phyloP scores from a whole-genome alignment of 352 stramenopile species.

The Phytophthora pseudosyringae region DNA sequence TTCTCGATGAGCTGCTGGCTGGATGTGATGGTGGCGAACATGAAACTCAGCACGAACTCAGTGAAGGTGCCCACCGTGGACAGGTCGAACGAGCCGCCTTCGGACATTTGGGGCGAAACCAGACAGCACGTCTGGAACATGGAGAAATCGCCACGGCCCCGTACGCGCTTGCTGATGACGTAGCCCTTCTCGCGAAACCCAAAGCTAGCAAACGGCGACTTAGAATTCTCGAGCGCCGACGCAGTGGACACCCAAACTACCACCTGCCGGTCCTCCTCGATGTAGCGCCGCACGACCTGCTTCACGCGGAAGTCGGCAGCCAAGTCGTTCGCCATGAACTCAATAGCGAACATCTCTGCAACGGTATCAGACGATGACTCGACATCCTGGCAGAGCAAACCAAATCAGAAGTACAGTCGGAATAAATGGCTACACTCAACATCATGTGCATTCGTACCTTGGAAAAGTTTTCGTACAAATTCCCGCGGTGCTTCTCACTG shows the following conservation, averaged over 20 bases:
- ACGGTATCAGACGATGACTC: constrained; percentile 46
- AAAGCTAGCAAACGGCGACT: constrained; percentile 39
- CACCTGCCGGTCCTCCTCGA: constrained; percentile 41
- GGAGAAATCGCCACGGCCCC: constrained; percentile 31
- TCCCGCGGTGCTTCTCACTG: constrained; percentile 50
- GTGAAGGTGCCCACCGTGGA: constrained; percentile 39
- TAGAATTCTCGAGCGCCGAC: constrained; percentile 46
- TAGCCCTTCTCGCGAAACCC: constrained; percentile 52
- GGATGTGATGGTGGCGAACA: constrained; percentile 40
- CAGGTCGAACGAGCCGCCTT: constrained; percentile 32
- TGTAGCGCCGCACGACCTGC: constrained; percentile 45
- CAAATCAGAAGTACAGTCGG: constrained; percentile 7
- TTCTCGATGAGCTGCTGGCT: constrained; percentile 49
- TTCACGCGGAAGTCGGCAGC: constrained; percentile 43
- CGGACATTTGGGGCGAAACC: constrained; percentile 40
- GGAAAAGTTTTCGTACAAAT: constrained; percentile 47
- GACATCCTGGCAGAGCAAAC: constrained; percentile 27
- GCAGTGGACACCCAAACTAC: constrained; percentile 49
- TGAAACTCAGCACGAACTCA: constrained; percentile 46
- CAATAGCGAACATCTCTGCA: constrained; percentile 44
- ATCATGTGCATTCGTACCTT: constrained; percentile 28
- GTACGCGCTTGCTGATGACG: constrained; percentile 44
- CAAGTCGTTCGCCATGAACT: constrained; percentile 42
- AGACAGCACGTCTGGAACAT: constrained; percentile 49
- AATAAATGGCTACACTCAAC: not conserved